phyloP scores from a whole-genome alignment of 495 filamentous ascomycete species.

The Neohortaea acidophila region DNA sequence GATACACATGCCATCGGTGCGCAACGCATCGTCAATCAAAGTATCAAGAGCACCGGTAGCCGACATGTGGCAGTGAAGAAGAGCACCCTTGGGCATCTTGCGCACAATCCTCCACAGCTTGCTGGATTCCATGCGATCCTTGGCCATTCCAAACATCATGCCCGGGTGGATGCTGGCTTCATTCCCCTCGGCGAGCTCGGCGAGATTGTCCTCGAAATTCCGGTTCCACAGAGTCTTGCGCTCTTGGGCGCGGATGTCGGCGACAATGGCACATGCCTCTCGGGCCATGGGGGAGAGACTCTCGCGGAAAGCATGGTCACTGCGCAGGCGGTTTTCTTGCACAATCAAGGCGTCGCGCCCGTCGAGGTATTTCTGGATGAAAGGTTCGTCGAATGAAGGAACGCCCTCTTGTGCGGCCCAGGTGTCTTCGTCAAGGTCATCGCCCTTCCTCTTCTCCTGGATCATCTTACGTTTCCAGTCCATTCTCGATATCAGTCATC shows the following conservation, averaged over 20 bases:
- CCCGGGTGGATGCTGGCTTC: slow-evolving; percentile 55
- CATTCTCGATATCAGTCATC: no score
- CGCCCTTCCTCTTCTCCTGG: no score
- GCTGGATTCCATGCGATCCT: slow-evolving; percentile 62
- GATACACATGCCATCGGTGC: slow-evolving; percentile 62
- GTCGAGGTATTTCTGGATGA: slow-evolving; percentile 63
- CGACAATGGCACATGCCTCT: slow-evolving; percentile 62
- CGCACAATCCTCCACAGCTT: slow-evolving; percentile 74
- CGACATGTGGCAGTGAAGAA: slow-evolving; percentile 78
- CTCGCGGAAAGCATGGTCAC: slow-evolving; percentile 52
- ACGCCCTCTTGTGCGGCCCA: slow-evolving; percentile 40
- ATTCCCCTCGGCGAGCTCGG: slow-evolving; percentile 27
- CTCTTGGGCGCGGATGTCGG: slow-evolving; percentile 63
- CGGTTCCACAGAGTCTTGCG: slow-evolving; percentile 54
- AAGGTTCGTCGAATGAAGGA: slow-evolving; percentile 44
- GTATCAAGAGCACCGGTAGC: slow-evolving; percentile 80
- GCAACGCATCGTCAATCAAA: slow-evolving; percentile 52
- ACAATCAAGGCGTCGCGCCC: slow-evolving; percentile 63
- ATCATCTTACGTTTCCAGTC: no score
- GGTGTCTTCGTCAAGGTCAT: slow-evolving; percentile 28
- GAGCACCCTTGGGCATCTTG: slow-evolving; percentile 77
- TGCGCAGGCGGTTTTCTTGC: slow-evolving; percentile 67
- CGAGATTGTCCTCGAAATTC: slow-evolving; percentile 49
- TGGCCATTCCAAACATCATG: slow-evolving; percentile 76
- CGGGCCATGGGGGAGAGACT: slow-evolving; percentile 56